These are phyloP conservation scores for Sporothrix dimorphospora DNA, from an alignment of 2,329 filamentous ascomycete species.

Conservation along the genomic window DNA sequence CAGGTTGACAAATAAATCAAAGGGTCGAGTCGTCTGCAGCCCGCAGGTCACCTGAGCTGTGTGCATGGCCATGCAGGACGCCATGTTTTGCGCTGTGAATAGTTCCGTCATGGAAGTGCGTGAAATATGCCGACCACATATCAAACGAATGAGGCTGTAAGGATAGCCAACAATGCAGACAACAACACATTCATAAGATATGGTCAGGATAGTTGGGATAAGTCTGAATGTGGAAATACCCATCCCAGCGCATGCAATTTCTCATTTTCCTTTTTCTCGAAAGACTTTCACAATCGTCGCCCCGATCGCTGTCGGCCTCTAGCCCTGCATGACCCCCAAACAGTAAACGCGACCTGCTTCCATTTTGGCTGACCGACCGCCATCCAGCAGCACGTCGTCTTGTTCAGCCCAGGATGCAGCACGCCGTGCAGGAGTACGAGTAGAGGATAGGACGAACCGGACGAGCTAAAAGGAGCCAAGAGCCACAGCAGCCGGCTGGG, in stretches of 20 bases:
- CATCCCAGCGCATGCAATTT: not conserved
- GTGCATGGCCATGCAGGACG: not conserved
- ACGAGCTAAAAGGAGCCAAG: not conserved
- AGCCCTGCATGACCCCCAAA: not conserved
- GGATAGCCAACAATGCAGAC: no score
- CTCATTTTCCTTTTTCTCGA: not conserved
- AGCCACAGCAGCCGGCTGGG: not conserved
- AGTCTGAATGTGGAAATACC: no score
- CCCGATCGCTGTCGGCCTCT: no score
- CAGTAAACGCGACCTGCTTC: conserved; percentile 4
- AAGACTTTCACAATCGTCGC: no score
- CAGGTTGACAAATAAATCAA: not conserved
- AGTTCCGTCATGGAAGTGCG: not conserved
- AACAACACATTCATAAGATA: no score
- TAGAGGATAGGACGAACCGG: not conserved
- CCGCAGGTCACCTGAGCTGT: conserved; percentile 20
- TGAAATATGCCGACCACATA: not conserved
- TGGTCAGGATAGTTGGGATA: no score
- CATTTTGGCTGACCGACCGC: conserved; percentile 9
- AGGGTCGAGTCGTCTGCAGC: not conserved
- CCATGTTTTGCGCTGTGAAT: not conserved
- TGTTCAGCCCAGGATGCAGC: not conserved
- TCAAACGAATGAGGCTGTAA: not conserved
- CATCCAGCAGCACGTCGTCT: not conserved
- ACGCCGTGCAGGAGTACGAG: not conserved